Evolutionary conservation across 2,329 filamentous ascomycete genomes (phyloP), one percentile per base, ranked within the genome.

Genomic region (Calonectria henricotiae): DNA sequence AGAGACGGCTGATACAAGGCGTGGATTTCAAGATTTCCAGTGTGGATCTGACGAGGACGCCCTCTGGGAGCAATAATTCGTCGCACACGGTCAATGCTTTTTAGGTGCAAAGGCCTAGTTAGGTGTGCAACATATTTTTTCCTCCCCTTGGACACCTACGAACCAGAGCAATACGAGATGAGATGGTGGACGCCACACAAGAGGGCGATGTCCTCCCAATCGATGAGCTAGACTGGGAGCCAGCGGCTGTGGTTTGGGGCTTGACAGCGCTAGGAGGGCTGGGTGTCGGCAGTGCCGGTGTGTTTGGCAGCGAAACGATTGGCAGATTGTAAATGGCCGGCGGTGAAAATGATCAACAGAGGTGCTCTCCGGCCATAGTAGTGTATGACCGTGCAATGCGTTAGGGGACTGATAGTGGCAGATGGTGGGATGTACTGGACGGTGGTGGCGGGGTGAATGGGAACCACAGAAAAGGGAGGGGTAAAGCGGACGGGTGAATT

Each of bases 281-380:
- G 27, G 85, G 85, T 3, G 76, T 80, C 46, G 86, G 85, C 11
- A 83, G 81, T 68, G 82, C 85, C 15, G 84, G 83, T 13, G 84
- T 87, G 4, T 85, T 84, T 74, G 86, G 86, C 3, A 86, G 80
- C 1, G 86, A 88, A 79, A 85, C 83, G 63, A 76, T 83, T 68
- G 81, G 84, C 27, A 55, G 51, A 20, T 23, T 55, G 51, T 55
- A 37, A 15, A 35, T 35, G 32, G n/a, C 51, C 8, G 35, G 51
- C 51, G 51, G 30, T 55, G 37, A 37, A 27, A 37, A 8, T 8
- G n/a, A 17, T 37, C 32, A 15, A 55, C 35, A 35, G 30, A 11
- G 11, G 17, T 15, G 5, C 30, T 23, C 51, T 37, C n/a, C 32
- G 51, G 51, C 37, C 35, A 55, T 37, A 55, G 37, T 55, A 55